A percentile compares a stretch with the other conserved stretches of the same genome.
Conservation (phyloP, 2,329 filamentous ascomycete species). For the Ceratocystiopsis brevicomis region DNA sequence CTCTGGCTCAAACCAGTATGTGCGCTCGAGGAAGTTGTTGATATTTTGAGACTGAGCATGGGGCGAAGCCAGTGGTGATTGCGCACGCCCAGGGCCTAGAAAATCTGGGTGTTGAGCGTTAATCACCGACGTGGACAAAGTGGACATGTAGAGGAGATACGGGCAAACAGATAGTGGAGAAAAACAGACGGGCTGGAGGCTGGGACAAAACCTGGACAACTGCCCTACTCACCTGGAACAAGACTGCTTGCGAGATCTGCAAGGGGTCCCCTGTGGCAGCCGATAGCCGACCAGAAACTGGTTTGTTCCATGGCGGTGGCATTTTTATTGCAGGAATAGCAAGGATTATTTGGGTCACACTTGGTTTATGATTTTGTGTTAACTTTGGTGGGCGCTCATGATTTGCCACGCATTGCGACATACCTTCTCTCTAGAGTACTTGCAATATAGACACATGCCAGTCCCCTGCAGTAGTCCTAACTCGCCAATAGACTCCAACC, state of each 20-base stretch:
- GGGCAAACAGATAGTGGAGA: not conserved
- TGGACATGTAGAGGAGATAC: not conserved
- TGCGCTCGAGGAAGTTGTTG: conserved; percentile 31
- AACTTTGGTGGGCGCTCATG: no score
- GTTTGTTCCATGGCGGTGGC: conserved; percentile 15
- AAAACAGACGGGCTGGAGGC: not conserved
- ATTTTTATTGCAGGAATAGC: conserved; percentile 23
- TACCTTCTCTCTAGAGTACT: conserved; percentile 27
- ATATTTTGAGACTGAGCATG: conserved; percentile 28
- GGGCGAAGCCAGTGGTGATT: conserved; percentile 31
- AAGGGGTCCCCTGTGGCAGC: conserved; percentile 32
- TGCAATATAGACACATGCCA: conserved; percentile 33
- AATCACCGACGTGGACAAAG: not conserved
- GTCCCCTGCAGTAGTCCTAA: conserved; percentile 28
- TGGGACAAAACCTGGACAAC: not conserved
- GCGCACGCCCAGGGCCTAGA: conserved; percentile 11
- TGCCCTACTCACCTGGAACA: conserved; percentile 24
- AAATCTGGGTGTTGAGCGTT: not conserved
- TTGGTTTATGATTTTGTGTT: conserved; percentile 10
- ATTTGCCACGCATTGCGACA: not conserved
- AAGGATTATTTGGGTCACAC: conserved; percentile 34
- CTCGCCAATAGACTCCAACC: conserved; percentile 38
- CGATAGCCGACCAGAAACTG: conserved; percentile 29
- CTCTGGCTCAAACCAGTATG: conserved; percentile 23
- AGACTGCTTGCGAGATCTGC: conserved; percentile 28